Percentiles rank a stretch among this genome's conserved stretches.
Conservation (phyloP, 345 rosid genomes). For the Melaleuca alternifolia region DNA sequence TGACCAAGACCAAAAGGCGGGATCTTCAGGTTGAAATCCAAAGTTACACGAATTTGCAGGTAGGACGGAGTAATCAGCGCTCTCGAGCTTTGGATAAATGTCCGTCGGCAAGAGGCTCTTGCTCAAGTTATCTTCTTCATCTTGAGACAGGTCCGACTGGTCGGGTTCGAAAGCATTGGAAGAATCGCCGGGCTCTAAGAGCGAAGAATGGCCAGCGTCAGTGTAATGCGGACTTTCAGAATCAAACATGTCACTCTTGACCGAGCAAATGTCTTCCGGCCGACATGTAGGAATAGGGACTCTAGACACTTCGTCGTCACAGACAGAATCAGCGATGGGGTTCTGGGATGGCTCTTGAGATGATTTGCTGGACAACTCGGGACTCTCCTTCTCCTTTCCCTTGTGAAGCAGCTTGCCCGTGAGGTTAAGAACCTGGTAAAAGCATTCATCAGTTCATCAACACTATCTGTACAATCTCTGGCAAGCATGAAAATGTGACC, state of each 20-base stretch:
- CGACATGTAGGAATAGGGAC: conserved; percentile 10
- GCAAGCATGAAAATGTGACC: neutral
- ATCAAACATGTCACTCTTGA: conserved; percentile 36
- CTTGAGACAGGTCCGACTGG: conserved; percentile 45
- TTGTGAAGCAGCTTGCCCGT: conserved; percentile 27
- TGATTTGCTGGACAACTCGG: conserved; percentile 5
- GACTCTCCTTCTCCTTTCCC: conserved; percentile 9
- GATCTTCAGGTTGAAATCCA: conserved; percentile 37
- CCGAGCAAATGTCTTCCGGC: conserved; percentile 38
- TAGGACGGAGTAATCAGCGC: conserved; percentile 16
- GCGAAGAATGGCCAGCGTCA: conserved; percentile 39
- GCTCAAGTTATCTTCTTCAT: conserved; percentile 40
- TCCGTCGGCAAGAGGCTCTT: conserved; percentile 16
- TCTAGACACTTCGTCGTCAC: conserved; percentile 21
- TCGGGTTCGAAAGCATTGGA: conserved; percentile 34
- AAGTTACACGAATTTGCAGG: conserved; percentile 33
- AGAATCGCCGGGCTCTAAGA: conserved; percentile 31
- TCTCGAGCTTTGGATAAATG: conserved; percentile 41
- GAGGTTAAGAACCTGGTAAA: conserved; percentile 26
- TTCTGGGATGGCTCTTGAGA: conserved; percentile 7
- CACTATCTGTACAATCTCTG: neutral
- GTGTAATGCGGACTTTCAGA: conserved; percentile 42
- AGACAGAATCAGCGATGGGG: conserved; percentile 7
- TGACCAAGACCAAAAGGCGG: conserved; percentile 46
- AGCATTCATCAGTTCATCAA: neutral